These are phyloP conservation scores for Scheffersomyces coipomensis DNA, from an alignment of 805 yeast species.

Conservation along the genomic window DNA sequence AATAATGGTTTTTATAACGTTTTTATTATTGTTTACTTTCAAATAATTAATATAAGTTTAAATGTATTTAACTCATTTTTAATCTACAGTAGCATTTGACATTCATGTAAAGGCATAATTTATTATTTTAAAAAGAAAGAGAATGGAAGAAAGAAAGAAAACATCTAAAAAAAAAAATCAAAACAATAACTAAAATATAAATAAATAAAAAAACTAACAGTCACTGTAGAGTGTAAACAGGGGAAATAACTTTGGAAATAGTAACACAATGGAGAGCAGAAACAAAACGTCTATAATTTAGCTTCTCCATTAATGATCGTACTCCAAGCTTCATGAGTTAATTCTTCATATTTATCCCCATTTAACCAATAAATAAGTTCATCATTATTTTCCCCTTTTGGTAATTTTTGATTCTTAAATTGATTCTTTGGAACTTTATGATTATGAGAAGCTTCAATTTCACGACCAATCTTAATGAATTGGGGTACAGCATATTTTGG, in stretches of 20 bases:
- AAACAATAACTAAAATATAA: no score
- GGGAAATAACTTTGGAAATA: no score
- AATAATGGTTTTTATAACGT: no score
- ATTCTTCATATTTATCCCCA: slow-evolving; percentile 50
- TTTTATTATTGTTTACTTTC: no score
- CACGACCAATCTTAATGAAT: slow-evolving; percentile 65
- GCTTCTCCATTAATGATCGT: slow-evolving; percentile 34
- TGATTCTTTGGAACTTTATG: slow-evolving; percentile 75
- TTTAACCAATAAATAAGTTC: slow-evolving; percentile 75
- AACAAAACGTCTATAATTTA: slow-evolving; percentile 25
- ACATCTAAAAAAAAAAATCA: neutral
- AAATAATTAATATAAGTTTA: no score
- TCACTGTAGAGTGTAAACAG: no score
- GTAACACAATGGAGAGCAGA: neutral
- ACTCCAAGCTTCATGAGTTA: slow-evolving; percentile 60
- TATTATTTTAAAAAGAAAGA: no score
- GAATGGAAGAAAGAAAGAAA: neutral
- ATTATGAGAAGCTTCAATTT: slow-evolving; percentile 70
- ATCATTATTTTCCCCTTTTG: slow-evolving; percentile 60
- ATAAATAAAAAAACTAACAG: no score
- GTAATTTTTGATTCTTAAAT: slow-evolving; percentile 65
- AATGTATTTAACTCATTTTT: no score
- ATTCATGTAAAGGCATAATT: no score
- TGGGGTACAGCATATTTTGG: slow-evolving; percentile 88
- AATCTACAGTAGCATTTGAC: no score